Base-by-base conservation (phyloP, 2,329 filamentous ascomycete species). In the Calonectria hawksworthii region DNA sequence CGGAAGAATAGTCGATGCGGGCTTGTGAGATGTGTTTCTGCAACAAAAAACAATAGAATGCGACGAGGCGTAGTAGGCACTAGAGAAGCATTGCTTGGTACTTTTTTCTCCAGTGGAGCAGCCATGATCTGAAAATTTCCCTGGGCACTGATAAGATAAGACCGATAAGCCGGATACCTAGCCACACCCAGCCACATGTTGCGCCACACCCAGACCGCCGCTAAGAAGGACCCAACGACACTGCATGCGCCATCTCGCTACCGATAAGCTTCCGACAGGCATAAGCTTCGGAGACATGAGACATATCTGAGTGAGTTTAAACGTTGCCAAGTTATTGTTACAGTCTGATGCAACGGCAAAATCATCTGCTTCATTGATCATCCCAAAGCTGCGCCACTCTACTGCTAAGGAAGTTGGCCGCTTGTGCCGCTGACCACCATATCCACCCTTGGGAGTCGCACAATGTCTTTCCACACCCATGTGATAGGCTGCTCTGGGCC, bases 101-200 rank as follows among this genome's bases (percentile, higher is more conserved):
- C 68, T 65, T 68, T 74, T 74, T 72, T 70, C 41, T 64, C 36
- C 26, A 13, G 44, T 50, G 54, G 64, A 64, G 72, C 52, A 64
- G 52, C n/a, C 21, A 47, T 30, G 23, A 36, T 68, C 47, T 56
- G 63, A 68, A 74, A 74, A 74, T 56, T 59, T 74, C 54, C 30
- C 56, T 41, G 56, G 14, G 34, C n/a, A 0, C 23, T 16, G 72
- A 74, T 74, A 74, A 74, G 72, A 74, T 74, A 74, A 74, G 72
- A 11, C 7, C 4, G 3, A 28, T 38, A 9, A 41, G 50, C 50
- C 18, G 18, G 34, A 61, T 16, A 18, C 32, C 36, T 26, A 64
- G 68, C 47, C 68, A 71, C 56, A 56, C 13, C 4, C 28, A 64
- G 65, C 71, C 65, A 73, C 47, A 41, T 8, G 2, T 4, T 2